Evolutionary conservation across 2,329 filamentous ascomycete species (phyloP), one percentile per base, ranked within the genome.

Genomic region (Arthroderma uncinatum): DNA sequence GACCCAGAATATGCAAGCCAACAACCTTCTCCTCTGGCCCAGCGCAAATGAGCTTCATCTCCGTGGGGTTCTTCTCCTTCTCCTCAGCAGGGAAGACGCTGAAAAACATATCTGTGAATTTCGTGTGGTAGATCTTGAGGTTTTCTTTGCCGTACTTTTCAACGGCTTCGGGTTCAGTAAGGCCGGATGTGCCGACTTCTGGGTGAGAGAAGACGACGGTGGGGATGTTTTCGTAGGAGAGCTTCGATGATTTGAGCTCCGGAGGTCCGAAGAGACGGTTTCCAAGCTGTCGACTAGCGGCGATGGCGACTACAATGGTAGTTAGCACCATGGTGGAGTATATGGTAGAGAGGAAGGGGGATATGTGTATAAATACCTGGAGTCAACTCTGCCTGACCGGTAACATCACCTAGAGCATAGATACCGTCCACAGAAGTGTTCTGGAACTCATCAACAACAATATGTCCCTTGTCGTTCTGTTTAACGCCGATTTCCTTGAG

Each of bases 201-300:
- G 77, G 77, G 62, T 79, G 76, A 1, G 76, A 68, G 64, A 79
- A 79, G 53, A 79, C 73, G n/a, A 79, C 76, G 0, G 76, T 77
- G 7, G 77, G 77, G 58, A 79, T 75, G 63, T 76, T 74, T n/a
- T 74, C 71, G 63, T 79, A 79, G 21, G 72, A 70, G 30, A 79
- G 68, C 57, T 74, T 72, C 52, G 74, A 67, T 25, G 68, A 64
- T 55, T 74, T 73, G 55, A 75, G 64, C 57, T 77, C 70, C 2
- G 71, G 64, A 2, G 74, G 71, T 1, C 77, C 77, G 59, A 79
- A 79, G 33, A 79, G 68, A 36, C 76, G 76, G 64, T 73, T 77
- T 33, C 74, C 71, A 2, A 79, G 74, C 58, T 75, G 73, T 28
- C 77, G 74, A 53, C 77, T 76, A 42, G 77, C 76, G 40, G 77